Percentiles rank a stretch among this genome's conserved stretches.
phyloP scores from a whole-genome alignment of 148 eudicot genomes.

The Selenicereus undatus region DNA sequence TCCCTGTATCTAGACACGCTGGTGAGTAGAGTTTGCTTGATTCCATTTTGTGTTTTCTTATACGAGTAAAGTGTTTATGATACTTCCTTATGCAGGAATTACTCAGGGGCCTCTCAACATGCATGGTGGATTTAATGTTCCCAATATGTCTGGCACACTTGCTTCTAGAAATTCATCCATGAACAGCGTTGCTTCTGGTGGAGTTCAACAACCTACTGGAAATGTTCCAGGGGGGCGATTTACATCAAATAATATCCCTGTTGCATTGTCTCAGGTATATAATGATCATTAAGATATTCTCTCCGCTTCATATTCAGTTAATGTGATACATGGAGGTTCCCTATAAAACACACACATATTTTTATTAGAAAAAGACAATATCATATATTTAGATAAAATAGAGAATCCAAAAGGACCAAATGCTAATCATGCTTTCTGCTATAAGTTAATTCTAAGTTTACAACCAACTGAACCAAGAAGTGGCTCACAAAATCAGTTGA shows the following conservation, averaged over 20 bases:
- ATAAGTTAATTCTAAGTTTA: too few relatives aligned
- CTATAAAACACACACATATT: too few relatives aligned
- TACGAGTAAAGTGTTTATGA: background rate
- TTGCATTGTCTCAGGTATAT: constrained; percentile 71
- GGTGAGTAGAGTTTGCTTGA: constrained; percentile 39
- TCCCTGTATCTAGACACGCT: constrained; percentile 28
- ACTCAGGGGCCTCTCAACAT: constrained; percentile 63
- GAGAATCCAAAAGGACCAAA: background rate
- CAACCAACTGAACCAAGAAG: background rate
- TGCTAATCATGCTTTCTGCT: background rate
- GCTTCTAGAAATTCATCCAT: constrained; percentile 77
- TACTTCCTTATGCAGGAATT: constrained; percentile 41
- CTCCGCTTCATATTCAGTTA: background rate
- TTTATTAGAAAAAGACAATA: background rate
- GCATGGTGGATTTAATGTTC: constrained; percentile 79
- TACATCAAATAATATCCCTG: constrained; percentile 72
- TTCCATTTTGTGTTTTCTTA: background rate
- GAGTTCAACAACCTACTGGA: constrained; percentile 76
- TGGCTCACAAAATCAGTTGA: background rate
- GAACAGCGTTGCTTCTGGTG: constrained; percentile 75
- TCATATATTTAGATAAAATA: background rate
- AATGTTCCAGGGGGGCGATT: constrained; percentile 78
- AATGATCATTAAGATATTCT: background rate
- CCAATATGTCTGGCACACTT: constrained; percentile 70
- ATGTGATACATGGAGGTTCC: too few relatives aligned